These are phyloP conservation scores for Immersiella caudata DNA, from an alignment of 495 filamentous ascomycete genomes.

Conservation along the genomic window DNA sequence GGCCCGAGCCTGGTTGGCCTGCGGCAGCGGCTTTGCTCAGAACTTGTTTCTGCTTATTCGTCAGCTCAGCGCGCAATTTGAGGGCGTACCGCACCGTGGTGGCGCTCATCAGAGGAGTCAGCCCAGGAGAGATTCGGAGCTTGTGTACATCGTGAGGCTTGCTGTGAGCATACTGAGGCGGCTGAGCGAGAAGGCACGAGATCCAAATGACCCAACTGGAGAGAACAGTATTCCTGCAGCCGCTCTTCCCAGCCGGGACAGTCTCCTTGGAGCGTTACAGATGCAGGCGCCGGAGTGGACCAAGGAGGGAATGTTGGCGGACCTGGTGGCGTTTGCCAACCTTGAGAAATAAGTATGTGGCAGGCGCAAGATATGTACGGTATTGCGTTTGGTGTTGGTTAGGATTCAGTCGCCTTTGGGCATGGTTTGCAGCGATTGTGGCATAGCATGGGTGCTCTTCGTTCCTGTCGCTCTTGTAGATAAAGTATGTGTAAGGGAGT, in stretches of 20 bases:
- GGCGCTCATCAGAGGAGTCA: constrained; percentile 37
- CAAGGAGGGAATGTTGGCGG: constrained; percentile 65
- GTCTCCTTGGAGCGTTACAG: constrained; percentile 67
- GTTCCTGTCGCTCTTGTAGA: not conserved
- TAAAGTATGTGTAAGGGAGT: constrained; percentile 16
- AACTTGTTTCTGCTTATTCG: constrained; percentile 74
- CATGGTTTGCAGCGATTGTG: not conserved
- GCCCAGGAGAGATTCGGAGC: constrained; percentile 47
- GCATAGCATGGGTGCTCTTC: not conserved
- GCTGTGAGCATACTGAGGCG: constrained; percentile 70
- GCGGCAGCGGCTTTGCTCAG: constrained; percentile 81
- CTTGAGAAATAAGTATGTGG: constrained; percentile 51
- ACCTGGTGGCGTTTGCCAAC: constrained; percentile 71
- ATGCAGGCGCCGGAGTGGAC: constrained; percentile 57
- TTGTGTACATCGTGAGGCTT: constrained; percentile 66
- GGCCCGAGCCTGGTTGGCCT: constrained; percentile 81
- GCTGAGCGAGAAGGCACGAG: constrained; percentile 71
- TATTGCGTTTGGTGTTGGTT: not conserved
- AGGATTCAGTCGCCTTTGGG: not conserved
- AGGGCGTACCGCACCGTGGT: constrained; percentile 32
- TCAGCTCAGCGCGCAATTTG: constrained; percentile 63
- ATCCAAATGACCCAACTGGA: constrained; percentile 53
- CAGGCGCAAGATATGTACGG: not conserved
- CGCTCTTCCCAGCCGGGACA: constrained; percentile 70
- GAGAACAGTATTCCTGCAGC: constrained; percentile 59